Conservation (phyloP, 2,329 filamentous ascomycete species). For the Arthrinium phaeospermum region DNA sequence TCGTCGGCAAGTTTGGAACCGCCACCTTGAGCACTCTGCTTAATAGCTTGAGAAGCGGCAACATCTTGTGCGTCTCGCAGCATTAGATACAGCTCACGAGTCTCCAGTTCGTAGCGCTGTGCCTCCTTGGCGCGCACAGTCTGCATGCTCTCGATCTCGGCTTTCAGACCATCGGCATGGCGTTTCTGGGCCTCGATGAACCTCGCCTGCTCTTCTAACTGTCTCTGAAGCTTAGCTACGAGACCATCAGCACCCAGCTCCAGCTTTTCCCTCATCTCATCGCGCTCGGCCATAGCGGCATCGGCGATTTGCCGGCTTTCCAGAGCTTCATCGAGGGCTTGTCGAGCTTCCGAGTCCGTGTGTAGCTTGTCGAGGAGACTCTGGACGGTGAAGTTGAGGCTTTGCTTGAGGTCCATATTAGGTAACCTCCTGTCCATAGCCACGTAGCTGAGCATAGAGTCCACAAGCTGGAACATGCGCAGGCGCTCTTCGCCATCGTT, state of each 20-base stretch:
- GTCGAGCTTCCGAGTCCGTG: slow-evolving; percentile 92
- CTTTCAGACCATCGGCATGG: slow-evolving; percentile 86
- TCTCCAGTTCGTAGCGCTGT: slow-evolving; percentile 94
- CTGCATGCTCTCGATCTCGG: slow-evolving; percentile 86
- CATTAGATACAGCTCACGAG: slow-evolving; percentile 96
- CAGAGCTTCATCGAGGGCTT: slow-evolving; percentile 88
- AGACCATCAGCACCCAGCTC: slow-evolving; percentile 92
- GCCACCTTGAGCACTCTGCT: slow-evolving; percentile 48
- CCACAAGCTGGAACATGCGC: slow-evolving; percentile 96
- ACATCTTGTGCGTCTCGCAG: slow-evolving; percentile 96
- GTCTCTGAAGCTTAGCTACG: slow-evolving; percentile 89
- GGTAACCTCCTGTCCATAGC: slow-evolving; percentile 96
- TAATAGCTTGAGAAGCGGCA: slow-evolving; percentile 80
- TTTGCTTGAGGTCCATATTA: slow-evolving; percentile 97
- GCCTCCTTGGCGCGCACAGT: slow-evolving; percentile 86
- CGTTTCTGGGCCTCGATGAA: slow-evolving; percentile 89
- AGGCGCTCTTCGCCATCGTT: slow-evolving; percentile 91
- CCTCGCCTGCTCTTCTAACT: slow-evolving; percentile 89
- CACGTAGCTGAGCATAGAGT: slow-evolving; percentile 98
- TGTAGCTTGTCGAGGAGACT: slow-evolving; percentile 93
- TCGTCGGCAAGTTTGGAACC: slow-evolving; percentile 61
- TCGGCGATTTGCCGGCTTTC: slow-evolving; percentile 93
- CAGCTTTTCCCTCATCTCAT: slow-evolving; percentile 89
- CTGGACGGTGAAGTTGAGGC: slow-evolving; percentile 96
- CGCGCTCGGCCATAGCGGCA: slow-evolving; percentile 92